Conservation (phyloP, 176 grass and related monocot species). For the Zizania latifolia region DNA sequence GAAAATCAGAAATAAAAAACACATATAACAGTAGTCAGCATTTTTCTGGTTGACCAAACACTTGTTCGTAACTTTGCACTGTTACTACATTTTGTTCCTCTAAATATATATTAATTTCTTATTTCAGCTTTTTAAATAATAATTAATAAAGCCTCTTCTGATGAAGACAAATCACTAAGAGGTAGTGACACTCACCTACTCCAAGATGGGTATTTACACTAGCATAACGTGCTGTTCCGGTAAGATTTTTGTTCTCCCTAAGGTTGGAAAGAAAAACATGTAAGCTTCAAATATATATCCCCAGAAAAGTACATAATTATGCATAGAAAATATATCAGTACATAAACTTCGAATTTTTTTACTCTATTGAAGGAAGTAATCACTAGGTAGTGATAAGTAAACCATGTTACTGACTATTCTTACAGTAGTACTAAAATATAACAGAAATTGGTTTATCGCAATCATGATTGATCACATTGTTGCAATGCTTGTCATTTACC, state of each 20-base stretch:
- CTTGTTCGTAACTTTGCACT: background rate
- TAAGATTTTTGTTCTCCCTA: constrained; percentile 76
- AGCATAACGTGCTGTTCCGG: constrained; percentile 68
- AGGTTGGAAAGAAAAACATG: constrained; percentile 21
- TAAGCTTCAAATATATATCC: constrained; percentile 5
- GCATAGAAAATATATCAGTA: background rate
- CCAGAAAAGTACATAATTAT: background rate
- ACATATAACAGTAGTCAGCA: constrained; percentile 6
- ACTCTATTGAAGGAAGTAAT: constrained; percentile 15
- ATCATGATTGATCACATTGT: background rate
- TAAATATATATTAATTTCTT: background rate
- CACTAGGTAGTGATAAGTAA: background rate
- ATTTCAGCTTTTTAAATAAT: background rate
- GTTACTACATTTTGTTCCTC: background rate
- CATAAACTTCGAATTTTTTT: background rate
- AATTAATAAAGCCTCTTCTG: background rate
- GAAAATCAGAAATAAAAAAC: background rate
- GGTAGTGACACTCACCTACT: constrained; percentile 41
- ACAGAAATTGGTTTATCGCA: background rate
- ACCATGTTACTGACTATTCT: background rate
- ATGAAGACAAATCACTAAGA: background rate
- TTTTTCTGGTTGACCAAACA: constrained; percentile 1
- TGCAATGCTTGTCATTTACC: background rate
- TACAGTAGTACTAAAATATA: background rate
- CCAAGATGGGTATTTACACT: constrained; percentile 73